Percentiles rank a stretch among this genome's conserved stretches.
These are phyloP conservation scores for Eustoma russellianum DNA, from an alignment of 257 asterid genomes.

Conservation along the genomic window DNA sequence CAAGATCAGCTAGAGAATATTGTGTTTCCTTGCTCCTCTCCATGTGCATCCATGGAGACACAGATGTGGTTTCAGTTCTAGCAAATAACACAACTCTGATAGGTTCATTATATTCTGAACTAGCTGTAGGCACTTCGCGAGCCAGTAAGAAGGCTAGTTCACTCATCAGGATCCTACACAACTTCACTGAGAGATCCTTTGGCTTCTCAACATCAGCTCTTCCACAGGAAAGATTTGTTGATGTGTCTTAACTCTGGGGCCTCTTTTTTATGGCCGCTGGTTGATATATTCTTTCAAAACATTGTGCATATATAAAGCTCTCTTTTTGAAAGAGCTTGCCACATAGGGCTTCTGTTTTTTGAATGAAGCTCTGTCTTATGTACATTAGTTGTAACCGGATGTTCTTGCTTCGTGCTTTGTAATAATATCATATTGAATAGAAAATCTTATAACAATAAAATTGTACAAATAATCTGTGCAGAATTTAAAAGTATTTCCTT, in stretches of 20 bases:
- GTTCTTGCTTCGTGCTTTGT: constrained; percentile 9
- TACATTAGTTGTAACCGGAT: constrained; percentile 8
- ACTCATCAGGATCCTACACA: constrained; percentile 57
- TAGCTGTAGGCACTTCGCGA: constrained; percentile 41
- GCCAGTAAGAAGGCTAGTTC: constrained; percentile 61
- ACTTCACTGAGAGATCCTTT: constrained; percentile 36
- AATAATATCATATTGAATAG: not conserved
- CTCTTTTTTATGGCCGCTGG: no score
- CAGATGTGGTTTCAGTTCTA: constrained; percentile 64
- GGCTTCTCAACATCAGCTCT: constrained; percentile 27
- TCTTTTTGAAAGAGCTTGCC: constrained; percentile 46
- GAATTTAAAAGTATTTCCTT: no score
- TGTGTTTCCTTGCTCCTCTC: constrained; percentile 54
- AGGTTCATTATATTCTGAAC: constrained; percentile 43
- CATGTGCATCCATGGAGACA: constrained; percentile 45
- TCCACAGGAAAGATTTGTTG: constrained; percentile 48
- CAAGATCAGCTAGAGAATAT: constrained; percentile 38
- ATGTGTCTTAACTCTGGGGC: constrained; percentile 40
- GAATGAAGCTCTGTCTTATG: constrained; percentile 35
- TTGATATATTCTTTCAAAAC: not conserved
- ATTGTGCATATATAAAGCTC: constrained; percentile 35
- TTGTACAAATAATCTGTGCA: not conserved
- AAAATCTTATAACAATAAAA: not conserved
- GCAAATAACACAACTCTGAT: constrained; percentile 55
- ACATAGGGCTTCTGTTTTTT: constrained; percentile 40